Percentiles rank a stretch among this genome's conserved stretches.
These are phyloP conservation scores for Crotalaria pallida DNA, from an alignment of 306 rosid genomes.

Conservation along the genomic window DNA sequence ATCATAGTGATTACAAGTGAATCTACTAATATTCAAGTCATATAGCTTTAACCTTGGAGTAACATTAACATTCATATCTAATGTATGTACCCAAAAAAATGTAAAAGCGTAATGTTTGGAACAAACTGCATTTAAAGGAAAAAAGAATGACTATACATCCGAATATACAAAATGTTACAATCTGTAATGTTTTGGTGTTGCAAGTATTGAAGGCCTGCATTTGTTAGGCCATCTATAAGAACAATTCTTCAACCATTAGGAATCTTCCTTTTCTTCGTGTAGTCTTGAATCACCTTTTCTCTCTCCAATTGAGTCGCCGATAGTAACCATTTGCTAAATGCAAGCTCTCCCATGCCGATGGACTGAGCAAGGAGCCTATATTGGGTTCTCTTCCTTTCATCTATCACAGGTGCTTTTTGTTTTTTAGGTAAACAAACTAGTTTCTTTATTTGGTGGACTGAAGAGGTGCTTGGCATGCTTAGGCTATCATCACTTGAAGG, in stretches of 20 bases:
- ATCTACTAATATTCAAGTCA: not conserved
- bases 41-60: not conserved
- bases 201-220: not conserved
- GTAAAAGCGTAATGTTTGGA: not conserved
- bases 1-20: too few species aligned
- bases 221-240: slow-evolving; percentile 2
- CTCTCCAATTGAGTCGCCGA: slow-evolving; percentile 63
- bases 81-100: not conserved
- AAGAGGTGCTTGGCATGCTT: slow-evolving; percentile 22
- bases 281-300: slow-evolving; percentile 56
- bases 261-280: slow-evolving; percentile 50
- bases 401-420: slow-evolving; percentile 28
- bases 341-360: slow-evolving; percentile 62
- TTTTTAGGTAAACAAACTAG: slow-evolving; percentile 21
- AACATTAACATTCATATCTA: slow-evolving; percentile 2
- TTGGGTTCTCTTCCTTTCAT: slow-evolving; percentile 50
- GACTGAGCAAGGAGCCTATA: slow-evolving; percentile 54
- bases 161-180: slow-evolving; percentile 1
- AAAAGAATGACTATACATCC: slow-evolving; percentile 3
- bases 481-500: slow-evolving; percentile 26
- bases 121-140: not conserved
- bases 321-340: slow-evolving; percentile 82
- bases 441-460: slow-evolving; percentile 23
- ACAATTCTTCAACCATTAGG: slow-evolving; percentile 29
- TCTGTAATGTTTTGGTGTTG: not conserved